Evolutionary conservation across 2,329 filamentous ascomycete genomes (phyloP).

Genomic region (Fusarium tupiense): DNA sequence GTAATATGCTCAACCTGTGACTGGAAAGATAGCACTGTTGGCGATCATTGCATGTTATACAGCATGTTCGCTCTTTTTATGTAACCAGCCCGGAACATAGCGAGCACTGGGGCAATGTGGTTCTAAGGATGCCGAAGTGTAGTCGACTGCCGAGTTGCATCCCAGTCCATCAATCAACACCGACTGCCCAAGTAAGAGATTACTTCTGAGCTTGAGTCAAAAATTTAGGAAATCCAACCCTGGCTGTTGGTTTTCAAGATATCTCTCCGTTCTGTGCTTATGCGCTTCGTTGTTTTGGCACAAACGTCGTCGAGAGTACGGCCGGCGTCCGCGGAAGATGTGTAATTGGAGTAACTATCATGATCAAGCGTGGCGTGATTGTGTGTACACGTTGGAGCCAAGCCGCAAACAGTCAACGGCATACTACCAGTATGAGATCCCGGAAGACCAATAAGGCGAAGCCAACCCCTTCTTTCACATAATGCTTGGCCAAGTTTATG

Average conservation of each 20-base stretch:
- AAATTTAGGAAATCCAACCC: conserved; percentile 6
- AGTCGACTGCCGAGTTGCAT: conserved; percentile 17
- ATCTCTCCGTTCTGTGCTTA: background rate
- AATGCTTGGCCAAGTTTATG: background rate
- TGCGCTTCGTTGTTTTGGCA: background rate
- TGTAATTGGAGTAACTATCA: background rate
- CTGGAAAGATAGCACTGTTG: conserved; percentile 12
- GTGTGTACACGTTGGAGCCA: conserved; percentile 1
- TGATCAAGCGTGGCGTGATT: background rate
- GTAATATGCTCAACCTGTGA: conserved; percentile 1
- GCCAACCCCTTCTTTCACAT: background rate
- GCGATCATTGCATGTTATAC: conserved; percentile 18
- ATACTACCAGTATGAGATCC: background rate
- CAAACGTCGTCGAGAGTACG: conserved; percentile 1
- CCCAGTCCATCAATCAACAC: conserved; percentile 6
- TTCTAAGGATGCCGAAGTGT: background rate
- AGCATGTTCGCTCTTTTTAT: background rate
- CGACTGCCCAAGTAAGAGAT: conserved; percentile 9
- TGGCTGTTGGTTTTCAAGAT: conserved; percentile 4
- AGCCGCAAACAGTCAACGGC: background rate
- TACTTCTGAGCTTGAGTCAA: conserved; percentile 1
- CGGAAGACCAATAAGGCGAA: background rate
- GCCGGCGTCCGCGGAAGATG: background rate
- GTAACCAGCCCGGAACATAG: conserved; percentile 1
- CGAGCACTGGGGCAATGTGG: background rate